Base-by-base conservation (phyloP, 768 basidiomycete genomes). In the Lactifluus volemus region DNA sequence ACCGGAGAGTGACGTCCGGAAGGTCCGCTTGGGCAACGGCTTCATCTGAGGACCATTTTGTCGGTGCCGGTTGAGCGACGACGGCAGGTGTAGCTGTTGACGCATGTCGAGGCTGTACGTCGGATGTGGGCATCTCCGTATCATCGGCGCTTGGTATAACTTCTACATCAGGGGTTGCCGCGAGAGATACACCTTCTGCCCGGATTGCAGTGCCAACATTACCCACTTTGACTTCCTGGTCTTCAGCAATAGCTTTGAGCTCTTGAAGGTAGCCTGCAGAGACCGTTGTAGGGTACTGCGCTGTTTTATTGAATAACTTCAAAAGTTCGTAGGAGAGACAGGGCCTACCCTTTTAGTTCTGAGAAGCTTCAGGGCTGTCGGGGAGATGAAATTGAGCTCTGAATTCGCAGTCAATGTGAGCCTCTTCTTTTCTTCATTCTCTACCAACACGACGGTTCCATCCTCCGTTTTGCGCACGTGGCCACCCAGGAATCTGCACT, bases 401-500 rank as follows among this genome's bases (percentile, higher is more conserved):
- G 78, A 77, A 48, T 78, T 74, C 0, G 79, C 72, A 3, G 78
- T 63, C 11, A 79, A 80, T 0, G 75, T 67, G 34, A 67, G 73
- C 19, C 78, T 80, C 68, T 81, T 81, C 70, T 80, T 85, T 42
- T 84, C 81, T 60, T 83, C 81, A 66, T 92, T 83, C 6, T 74
- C 73, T 0, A 79, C 61, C 1, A 87, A 68, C 29, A 71, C 71
- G 15, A 81, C 66, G 2, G 72, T 64, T 2, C 81, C 84, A 14
- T 75, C 73, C 15, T 77, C 77, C 36, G 79, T 75, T 39, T 74
- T 73, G 17, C 69, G 73, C 11, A 87, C 74, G 71, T 99, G 96
- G 3, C 82, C 85, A 12, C 88, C 86, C 5, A 97, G 80, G 73
- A 89, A 97, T 2, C 97, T 84, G 70, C 97, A 99, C 71, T 93